Evolutionary conservation across 306 rosid genomes (phyloP), one percentile per base, ranked within the genome.

Genomic region (Fragaria ananassa): DNA sequence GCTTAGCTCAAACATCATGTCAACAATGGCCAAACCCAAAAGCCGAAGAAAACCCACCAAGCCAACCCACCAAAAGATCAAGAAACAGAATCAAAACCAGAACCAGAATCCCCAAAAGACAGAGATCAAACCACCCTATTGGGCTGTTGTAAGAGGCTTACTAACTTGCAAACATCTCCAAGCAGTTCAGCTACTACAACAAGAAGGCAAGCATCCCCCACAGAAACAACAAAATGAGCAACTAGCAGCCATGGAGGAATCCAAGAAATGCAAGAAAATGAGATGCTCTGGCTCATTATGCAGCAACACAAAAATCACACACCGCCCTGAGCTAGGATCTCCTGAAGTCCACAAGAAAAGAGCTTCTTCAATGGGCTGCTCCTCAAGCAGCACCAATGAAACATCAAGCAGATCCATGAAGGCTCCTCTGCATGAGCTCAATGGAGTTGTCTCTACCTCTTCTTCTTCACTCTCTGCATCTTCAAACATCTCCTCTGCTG

Each of bases 221-320:
- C 84, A 80, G 14, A 66, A 76, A 85, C 88, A 85, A 85, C 80
- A 83, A 44, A 82, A 80, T 81, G 93, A 89, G 68, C 79, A 84
- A 74, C 25, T 11, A 37, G 46, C 47, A 8, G 68, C 78, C 63
- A n/a, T 76, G n/a, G 97, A 92, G 75, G 93, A 90, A 47, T 71
- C 76, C 76, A 95, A 90, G 86, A 95, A 92, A 72, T 50, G 78
- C 87, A 95, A 92, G 98, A 95, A 95, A 78, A 83, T 92, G 96
- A 95, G 85, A 77, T 95, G 97, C 76, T 95, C 99, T 19, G 96
- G 97, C 15, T 95, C 96, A 0, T 82, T 95, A 13, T 90, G 97
- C 67, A 92, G 84, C 81, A 95, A 92, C 93, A 89, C 99, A 3
- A 91, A 87, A 82, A 84, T 95, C 78, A 84, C 81, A 81, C 89